Conservation (phyloP, 768 basidiomycete species). For the Hemileccinum impolitum region DNA sequence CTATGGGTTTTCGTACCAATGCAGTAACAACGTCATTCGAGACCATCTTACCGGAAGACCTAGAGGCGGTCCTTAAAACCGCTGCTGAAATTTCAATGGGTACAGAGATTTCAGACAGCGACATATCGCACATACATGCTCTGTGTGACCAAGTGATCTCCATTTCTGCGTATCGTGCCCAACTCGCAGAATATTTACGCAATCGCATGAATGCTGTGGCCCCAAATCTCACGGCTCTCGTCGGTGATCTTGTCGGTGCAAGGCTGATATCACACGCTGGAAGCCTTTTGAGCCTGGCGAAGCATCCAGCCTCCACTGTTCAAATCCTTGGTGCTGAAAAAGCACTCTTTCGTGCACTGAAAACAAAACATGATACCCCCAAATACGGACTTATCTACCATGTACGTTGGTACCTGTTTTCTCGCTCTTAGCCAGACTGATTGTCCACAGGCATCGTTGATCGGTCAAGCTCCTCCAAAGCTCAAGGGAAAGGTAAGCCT, state of each 20-base stretch:
- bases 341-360: constrained; percentile 71
- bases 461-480: constrained; percentile 96
- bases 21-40: constrained; percentile 84
- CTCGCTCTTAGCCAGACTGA: constrained; percentile 1
- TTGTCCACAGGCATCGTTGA: constrained; percentile 72
- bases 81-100: constrained; percentile 99
- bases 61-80: constrained; percentile 91
- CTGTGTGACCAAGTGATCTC: constrained; percentile 98
- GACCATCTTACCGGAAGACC: constrained; percentile 91
- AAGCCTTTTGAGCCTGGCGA: constrained; percentile 64
- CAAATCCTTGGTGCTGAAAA: constrained; percentile 79
- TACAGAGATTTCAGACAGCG: constrained; percentile 96
- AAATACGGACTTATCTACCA: constrained; percentile 99
- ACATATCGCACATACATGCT: constrained; percentile 94
- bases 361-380: constrained; percentile 91
- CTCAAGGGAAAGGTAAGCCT: constrained; percentile 86
- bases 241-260: constrained; percentile 76
- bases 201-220: constrained; percentile 99
- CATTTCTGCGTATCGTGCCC: constrained; percentile 90
- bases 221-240: constrained; percentile 87
- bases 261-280: constrained; percentile 74
- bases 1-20: constrained; percentile 98
- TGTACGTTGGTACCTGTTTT: constrained; percentile 42
- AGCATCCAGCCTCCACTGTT: constrained; percentile 76
- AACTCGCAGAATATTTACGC: constrained; percentile 93